These are phyloP conservation scores for Solanum virginianum DNA, from an alignment of 257 asterid species.

Conservation along the genomic window DNA sequence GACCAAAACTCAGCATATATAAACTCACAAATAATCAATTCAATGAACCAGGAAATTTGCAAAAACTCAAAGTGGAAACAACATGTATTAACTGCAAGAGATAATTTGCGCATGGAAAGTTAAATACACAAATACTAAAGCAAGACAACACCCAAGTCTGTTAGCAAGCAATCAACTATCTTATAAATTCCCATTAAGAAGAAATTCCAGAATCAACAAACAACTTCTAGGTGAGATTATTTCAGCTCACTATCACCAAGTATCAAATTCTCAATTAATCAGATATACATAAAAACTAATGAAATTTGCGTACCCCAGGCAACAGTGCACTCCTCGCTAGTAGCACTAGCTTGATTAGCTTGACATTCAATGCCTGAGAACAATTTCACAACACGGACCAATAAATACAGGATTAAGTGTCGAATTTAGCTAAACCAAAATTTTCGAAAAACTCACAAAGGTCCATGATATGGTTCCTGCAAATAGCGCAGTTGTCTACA, in stretches of 20 bases:
- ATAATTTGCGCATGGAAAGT: neutral
- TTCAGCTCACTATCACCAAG: neutral
- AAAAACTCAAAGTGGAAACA: neutral
- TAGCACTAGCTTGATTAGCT: constrained; percentile 71
- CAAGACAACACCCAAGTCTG: neutral
- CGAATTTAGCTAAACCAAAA: neutral
- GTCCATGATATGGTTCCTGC: constrained; percentile 88
- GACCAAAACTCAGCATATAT: neutral
- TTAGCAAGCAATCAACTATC: neutral
- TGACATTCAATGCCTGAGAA: constrained; percentile 60
- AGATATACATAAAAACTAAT: neutral
- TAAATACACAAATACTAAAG: neutral
- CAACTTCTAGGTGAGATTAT: neutral
- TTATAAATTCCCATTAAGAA: neutral
- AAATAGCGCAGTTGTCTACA: constrained; percentile 79
- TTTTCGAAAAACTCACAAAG: constrained; percentile 37
- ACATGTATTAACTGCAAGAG: neutral
- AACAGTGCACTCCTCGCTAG: constrained; percentile 70
- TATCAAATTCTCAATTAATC: neutral
- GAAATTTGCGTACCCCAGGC: constrained; percentile 54
- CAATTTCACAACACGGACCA: neutral
- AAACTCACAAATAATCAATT: neutral
- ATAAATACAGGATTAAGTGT: neutral
- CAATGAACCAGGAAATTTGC: neutral
- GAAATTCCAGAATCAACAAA: neutral